Evolutionary conservation across 2,329 filamentous ascomycete genomes (phyloP), one percentile per base, ranked within the genome.

Genomic region (Colletotrichum karsti): DNA sequence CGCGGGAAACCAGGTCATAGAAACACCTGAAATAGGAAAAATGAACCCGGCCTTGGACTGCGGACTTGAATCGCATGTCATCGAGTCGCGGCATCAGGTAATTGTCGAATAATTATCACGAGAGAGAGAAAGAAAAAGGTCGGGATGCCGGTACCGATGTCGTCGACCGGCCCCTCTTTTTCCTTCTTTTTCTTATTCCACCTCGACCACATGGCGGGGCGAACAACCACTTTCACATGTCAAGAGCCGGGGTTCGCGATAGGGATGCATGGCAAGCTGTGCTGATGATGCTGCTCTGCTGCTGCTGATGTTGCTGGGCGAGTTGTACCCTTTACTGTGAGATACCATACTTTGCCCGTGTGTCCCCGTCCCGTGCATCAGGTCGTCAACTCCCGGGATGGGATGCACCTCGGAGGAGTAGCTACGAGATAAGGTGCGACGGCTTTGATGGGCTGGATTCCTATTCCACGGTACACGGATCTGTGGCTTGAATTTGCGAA

Each of bases 151-250:
- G 10, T 9, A 35, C 13, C 18, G 24, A 28, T 44, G 30, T 37
- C 35, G 35, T 56, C 41, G 50, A n/a, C 20, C 5, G 20, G 33
- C 22, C 30, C 33, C 39, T 59, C 46, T 28, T 56, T 56, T 35
- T 24, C 33, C 20, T 28, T 58, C n/a, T 26, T 22, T 26, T 30
- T 30, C 42, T 18, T 41, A 42, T 35, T 44, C 33, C 50, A 44
- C 35, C 39, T 50, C 39, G 57, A 48, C 50, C 35, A 26, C 53
- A 42, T 33, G 35, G 64, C 53, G 61, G 46, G 54, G 66, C 62
- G 41, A 44, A 12, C 39, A 39, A 42, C 62, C 46, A 63, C 51
- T 67, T 69, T 69, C 66, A 69, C 66, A 69, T 69, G 66, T 56
- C 56, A 67, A 26, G 18, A 41, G 48, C 61, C 48, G 26, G 62